Evolutionary conservation across 805 yeast species (phyloP), one percentile per base, ranked within the genome.

Genomic region (Candida jianshihensis): DNA sequence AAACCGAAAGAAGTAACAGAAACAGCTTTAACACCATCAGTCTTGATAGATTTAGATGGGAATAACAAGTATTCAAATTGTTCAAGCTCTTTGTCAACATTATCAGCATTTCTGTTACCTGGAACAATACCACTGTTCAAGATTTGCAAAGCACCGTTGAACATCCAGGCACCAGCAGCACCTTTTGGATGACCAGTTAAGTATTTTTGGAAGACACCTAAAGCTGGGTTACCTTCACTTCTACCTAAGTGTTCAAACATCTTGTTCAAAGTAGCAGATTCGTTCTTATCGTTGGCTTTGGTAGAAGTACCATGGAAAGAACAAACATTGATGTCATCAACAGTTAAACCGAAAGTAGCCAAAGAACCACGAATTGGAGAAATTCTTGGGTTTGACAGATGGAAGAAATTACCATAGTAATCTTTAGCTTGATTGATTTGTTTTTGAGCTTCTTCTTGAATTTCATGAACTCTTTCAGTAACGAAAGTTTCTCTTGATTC

Each of bases 81-180:
- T 67, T 87, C 87, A 59, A 92, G 71, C 17, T 71, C 58, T 56
- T 77, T 71, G 66, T 92, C 99, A 53, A 92, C 78, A 59, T 92
- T 92, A 65, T 92, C 99, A 47, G 98, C 98, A 57, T 92, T 94
- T 66, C 97, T 79, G 75, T 92, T 92, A 63, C 99, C 99, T 51
- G 98, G 98, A 51, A 92, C 95, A 54, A 89, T 57, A 65, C 98
- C 97, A 54, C 84, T 63, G 69, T 86, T 83, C 61, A 92, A 71
- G 50, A 89, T 80, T 71, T 92, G 99, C 50, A 92, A 69, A 39
- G 87, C 96, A 66, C 99, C 99, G 65, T 92, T 94, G 75, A 92
- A 69, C 98, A 92, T 92, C 98, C 98, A 92, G 40, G 99, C 97
- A 75, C 97, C 99, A 40, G 99, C 99, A 54, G 98, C 98, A 77